These are phyloP conservation scores for Silene uniflora DNA, from an alignment of 148 eudicot species.

Conservation along the genomic window DNA sequence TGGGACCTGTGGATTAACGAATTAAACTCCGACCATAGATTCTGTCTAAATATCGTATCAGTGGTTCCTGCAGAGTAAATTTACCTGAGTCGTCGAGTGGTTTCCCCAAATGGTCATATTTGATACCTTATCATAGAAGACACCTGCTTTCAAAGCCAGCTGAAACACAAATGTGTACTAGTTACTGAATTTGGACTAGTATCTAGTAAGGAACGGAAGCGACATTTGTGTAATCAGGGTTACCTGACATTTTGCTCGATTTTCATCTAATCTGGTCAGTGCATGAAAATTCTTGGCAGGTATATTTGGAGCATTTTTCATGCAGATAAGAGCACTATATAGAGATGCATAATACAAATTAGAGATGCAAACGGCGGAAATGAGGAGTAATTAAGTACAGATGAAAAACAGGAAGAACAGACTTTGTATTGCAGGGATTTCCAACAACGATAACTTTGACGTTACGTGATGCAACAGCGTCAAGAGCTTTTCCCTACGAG, in stretches of 20 bases:
- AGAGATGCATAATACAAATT: slow-evolving; percentile 4
- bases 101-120: slow-evolving; percentile 99
- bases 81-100: slow-evolving; percentile 96
- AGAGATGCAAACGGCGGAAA: background rate
- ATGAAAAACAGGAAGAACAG: slow-evolving; percentile 15
- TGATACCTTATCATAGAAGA: slow-evolving; percentile 93
- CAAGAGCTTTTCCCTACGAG: slow-evolving; percentile 87
- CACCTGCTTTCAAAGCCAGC: slow-evolving; percentile 97
- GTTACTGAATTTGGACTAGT: background rate
- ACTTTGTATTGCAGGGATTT: slow-evolving; percentile 99
- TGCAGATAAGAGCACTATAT: slow-evolving; percentile 89
- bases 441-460: slow-evolving; percentile 94
- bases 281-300: slow-evolving; percentile 98
- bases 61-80: background rate
- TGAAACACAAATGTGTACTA: slow-evolving; percentile 29
- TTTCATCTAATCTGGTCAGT: slow-evolving; percentile 91
- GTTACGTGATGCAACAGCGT: slow-evolving; percentile 87
- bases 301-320: slow-evolving; percentile 96
- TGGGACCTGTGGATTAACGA: slow-evolving; percentile 60
- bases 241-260: slow-evolving; percentile 99
- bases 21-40: background rate
- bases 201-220: background rate
- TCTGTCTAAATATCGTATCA: background rate
- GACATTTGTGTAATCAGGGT: background rate
- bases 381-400: background rate